These are phyloP conservation scores for Leccinum solheimii DNA, from an alignment of 1,284 basidiomycete species.

Conservation along the genomic window DNA sequence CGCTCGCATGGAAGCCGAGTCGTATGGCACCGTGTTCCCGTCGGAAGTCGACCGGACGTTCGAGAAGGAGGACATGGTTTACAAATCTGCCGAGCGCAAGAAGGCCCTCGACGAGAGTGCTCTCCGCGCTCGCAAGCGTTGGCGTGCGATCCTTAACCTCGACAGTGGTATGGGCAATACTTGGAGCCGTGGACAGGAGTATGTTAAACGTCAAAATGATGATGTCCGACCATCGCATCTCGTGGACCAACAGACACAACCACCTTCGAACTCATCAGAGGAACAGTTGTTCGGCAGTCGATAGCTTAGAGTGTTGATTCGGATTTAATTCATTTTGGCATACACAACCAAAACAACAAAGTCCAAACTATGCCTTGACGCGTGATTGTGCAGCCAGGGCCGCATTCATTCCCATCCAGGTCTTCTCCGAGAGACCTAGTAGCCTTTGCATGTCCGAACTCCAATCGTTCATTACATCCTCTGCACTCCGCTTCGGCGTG, in stretches of 20 bases:
- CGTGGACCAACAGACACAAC: slow-evolving; percentile 19
- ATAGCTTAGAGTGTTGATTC: slow-evolving; percentile 15
- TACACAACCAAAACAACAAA: slow-evolving; percentile 21
- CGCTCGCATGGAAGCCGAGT: slow-evolving; percentile 80
- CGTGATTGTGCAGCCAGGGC: slow-evolving; percentile 78
- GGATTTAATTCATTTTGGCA: slow-evolving; percentile 3
- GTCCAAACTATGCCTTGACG: slow-evolving; percentile 46
- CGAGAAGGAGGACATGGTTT: slow-evolving; percentile 59
- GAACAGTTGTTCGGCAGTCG: slow-evolving; percentile 21
- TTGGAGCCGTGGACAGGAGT: slow-evolving; percentile 71
- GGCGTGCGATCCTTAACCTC: slow-evolving; percentile 63
- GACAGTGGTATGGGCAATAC: slow-evolving; percentile 43
- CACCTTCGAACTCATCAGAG: slow-evolving; percentile 15
- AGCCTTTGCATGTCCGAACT: slow-evolving; percentile 93
- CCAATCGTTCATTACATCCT: slow-evolving; percentile 97
- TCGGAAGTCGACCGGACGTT: slow-evolving; percentile 64
- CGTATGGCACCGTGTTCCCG: slow-evolving; percentile 72
- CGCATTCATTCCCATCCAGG: slow-evolving; percentile 89
- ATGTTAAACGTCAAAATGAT: slow-evolving; percentile 68
- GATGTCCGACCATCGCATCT: slow-evolving; percentile 64
- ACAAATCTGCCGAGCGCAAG: slow-evolving; percentile 59
- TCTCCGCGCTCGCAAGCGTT: slow-evolving; percentile 67
- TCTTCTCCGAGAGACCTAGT: slow-evolving; percentile 78
- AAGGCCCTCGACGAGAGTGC: slow-evolving; percentile 59
- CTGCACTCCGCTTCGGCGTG: slow-evolving; percentile 72